These are phyloP conservation scores for Lachancea thermotolerans DNA, from an alignment of 805 yeast species.

Conservation along the genomic window DNA sequence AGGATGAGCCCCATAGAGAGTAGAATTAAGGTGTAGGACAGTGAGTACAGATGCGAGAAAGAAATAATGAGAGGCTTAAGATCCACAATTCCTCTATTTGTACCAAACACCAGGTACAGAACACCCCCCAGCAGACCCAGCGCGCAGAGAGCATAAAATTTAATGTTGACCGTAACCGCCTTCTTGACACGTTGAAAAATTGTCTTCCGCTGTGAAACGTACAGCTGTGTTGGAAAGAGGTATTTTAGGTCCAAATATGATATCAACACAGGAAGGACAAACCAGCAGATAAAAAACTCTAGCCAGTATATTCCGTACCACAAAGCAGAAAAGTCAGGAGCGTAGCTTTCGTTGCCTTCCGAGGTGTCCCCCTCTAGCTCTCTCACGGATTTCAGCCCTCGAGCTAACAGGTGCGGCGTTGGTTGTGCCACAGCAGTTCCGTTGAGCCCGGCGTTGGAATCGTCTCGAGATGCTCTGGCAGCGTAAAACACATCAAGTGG, in stretches of 20 bases:
- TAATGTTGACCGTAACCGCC: constrained; percentile 24
- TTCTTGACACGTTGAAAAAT: constrained; percentile 14
- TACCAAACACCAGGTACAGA: constrained; percentile 20
- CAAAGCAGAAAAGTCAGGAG: constrained; percentile 13
- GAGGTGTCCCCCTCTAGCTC: too few relatives aligned
- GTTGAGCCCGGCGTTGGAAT: background rate
- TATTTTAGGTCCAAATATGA: constrained; percentile 27
- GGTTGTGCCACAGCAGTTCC: background rate
- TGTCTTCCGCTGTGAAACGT: constrained; percentile 7
- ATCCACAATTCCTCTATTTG: constrained; percentile 22
- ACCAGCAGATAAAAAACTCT: constrained; percentile 29
- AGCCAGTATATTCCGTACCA: constrained; percentile 28
- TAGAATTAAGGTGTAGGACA: constrained; percentile 25
- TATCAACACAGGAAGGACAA: constrained; percentile 26
- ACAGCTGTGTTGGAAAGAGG: constrained; percentile 12
- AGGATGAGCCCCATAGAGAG: constrained; percentile 25
- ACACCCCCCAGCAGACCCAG: constrained; percentile 20
- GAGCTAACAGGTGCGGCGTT: too few relatives aligned
- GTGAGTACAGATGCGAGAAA: constrained; percentile 27
- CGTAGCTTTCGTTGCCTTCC: background rate
- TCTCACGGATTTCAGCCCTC: too few relatives aligned
- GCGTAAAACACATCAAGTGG: constrained; percentile 25
- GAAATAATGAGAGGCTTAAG: constrained; percentile 29
- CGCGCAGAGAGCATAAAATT: constrained; percentile 24
- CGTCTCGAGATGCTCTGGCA: constrained; percentile 4